Evolutionary conservation across 352 stramenopile genomes (phyloP), one percentile per base, ranked within the genome.

Genomic region (Pythium brassicae): DNA sequence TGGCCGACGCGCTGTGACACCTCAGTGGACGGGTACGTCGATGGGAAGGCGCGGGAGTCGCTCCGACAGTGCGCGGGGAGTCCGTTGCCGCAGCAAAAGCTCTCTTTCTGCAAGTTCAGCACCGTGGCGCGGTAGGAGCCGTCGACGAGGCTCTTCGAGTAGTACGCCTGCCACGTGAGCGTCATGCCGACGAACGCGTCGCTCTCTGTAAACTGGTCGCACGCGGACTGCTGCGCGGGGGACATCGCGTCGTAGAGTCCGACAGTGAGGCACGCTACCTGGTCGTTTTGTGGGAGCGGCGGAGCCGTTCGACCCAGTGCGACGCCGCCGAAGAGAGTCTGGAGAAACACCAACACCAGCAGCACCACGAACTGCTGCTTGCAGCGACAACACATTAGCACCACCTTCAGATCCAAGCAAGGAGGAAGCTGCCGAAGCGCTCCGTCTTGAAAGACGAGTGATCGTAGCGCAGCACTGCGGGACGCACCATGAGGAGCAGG

Each of bases 151-250:
- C 77, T 88, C 55, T 75, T 69, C 25, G 60, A 52, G 59, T 87
- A 90, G 59, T 90, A 92, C 20, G 75, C 73, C 46, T 89, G 78
- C 82, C 82, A 92, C 29, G 87, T 80, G 17, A 92, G 64, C 50
- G 75, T 71, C 32, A 72, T 68, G 45, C 82, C 79, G 0, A 72
- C 76, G 29, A 88, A 92, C 25, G 71, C 69, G 53, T 89, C 70
- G 54, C 74, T 86, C 37, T 58, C 66, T 52, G 75, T 69, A 52
- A 87, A 89, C 19, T 59, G 53, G 19, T 85, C 71, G 50, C 79
- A 89, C 29, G 50, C 59, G 10, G 56, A 44, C 45, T 83, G 77
- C 23, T 69, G 45, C 1, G 43, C n/a, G 12, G 63, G 51, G 2
- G 59, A 59, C 49, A 87, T 63, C 19, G 59, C 51, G 52, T 81